Evolutionary conservation across 306 rosid species (phyloP).

Genomic region (Sphenostylis stenocarpa): DNA sequence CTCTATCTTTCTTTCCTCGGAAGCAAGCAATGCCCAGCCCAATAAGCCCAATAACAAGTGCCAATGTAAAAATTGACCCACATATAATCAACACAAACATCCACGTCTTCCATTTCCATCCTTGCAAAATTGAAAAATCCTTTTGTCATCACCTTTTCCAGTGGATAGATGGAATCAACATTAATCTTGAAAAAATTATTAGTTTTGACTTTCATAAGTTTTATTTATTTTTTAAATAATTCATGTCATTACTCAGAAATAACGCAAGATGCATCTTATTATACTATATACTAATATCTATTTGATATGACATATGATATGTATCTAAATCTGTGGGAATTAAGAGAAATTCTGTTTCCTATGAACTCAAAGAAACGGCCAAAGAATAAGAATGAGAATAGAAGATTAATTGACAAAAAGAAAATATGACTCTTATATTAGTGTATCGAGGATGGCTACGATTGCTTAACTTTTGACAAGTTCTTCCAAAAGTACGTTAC

Average conservation of each 20-base stretch:
- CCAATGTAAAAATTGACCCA: conserved; percentile 32
- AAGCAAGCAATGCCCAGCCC: conserved; percentile 20
- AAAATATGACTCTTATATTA: too few relatives aligned
- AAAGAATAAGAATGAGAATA: background rate
- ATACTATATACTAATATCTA: background rate
- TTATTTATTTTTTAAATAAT: background rate
- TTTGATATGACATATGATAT: background rate
- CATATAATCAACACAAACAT: conserved; percentile 38
- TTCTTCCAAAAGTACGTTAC: too few relatives aligned
- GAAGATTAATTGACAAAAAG: too few relatives aligned
- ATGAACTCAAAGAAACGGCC: background rate
- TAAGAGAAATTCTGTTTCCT: background rate
- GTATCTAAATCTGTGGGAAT: background rate
- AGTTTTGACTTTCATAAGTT: background rate
- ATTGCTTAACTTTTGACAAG: too few relatives aligned
- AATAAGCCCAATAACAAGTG: conserved; percentile 21
- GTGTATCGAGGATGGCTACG: too few relatives aligned
- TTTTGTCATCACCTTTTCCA: background rate
- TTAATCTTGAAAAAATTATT: background rate
- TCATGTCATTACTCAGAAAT: background rate
- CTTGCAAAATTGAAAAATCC: conserved; percentile 1
- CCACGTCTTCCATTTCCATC: conserved; percentile 49
- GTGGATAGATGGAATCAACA: background rate
- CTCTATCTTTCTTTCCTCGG: background rate
- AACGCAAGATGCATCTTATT: background rate